phyloP scores from a whole-genome alignment of 176 grass and related monocot species.

The Coix lacrymajobi region DNA sequence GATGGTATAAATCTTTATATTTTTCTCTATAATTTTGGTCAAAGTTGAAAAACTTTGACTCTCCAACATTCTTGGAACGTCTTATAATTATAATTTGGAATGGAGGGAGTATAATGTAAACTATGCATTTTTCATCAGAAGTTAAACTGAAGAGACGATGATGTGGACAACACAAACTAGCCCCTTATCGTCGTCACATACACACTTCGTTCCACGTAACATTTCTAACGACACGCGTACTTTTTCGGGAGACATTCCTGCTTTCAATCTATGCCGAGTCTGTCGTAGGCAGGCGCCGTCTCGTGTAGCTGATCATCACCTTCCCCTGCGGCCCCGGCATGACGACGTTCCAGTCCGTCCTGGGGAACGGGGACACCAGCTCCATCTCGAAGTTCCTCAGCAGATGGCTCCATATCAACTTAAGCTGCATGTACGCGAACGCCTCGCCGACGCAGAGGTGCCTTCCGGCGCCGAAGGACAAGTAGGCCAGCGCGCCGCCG shows the following conservation, averaged over 20 bases:
- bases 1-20: no score
- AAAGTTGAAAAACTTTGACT: no score
- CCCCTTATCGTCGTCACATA: no score
- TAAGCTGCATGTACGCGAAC: slow-evolving; percentile 75
- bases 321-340: slow-evolving; percentile 66
- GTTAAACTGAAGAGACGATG: no score
- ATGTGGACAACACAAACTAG: no score
- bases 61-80: no score
- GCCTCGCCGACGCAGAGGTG: slow-evolving; percentile 69
- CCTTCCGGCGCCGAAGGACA: slow-evolving; percentile 60
- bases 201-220: no score
- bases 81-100: no score
- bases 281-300: slow-evolving; percentile 12
- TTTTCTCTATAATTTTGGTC: no score
- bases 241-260: neutral
- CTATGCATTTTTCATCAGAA: neutral
- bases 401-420: slow-evolving; percentile 75
- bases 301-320: slow-evolving; percentile 56
- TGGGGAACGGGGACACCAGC: slow-evolving; percentile 56
- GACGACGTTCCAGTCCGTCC: slow-evolving; percentile 60
- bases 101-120: neutral
- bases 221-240: no score
- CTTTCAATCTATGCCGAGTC: neutral
- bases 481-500: slow-evolving; percentile 48
- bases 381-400: slow-evolving; percentile 67